Evolutionary conservation across 75 land plant genomes (phyloP), one percentile per base, ranked within the genome.

Genomic region (Sequoiadendron giganteum): DNA sequence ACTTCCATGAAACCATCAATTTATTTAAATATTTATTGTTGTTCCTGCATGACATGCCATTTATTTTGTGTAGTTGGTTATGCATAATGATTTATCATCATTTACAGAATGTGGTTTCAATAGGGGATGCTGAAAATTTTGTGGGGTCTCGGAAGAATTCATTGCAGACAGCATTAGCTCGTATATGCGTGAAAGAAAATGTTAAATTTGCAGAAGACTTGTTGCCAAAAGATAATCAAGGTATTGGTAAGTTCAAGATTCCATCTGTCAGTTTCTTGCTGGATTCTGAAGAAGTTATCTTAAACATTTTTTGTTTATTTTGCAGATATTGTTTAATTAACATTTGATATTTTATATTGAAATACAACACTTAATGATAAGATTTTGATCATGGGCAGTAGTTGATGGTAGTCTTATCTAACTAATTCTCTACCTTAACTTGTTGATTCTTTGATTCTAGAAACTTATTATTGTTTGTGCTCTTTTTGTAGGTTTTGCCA

Each of bases 81-180:
- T 65, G 42, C 83, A 84, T 84, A 15, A 34, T 87, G 47, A 88
- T 42, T 86, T 61, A 40, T 30, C 21, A 43, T 88, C 13, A 43
- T 42, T 16, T 75, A 11, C 68, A 97, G 99, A 94, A 89, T 68
- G 86, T 88, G 84, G 89, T 88, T 84, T 86, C 86, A 49, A 61
- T 78, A 84, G 98, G 98, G 38, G 93, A 89, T 89, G 93, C 94
- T 18, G 99, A 97, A 89, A 92, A 90, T 75, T 90, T 92, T 78
- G 94, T 97, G 25, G 56, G 92, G 48, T 88, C 89, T 39, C 90
- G 87, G 10, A 93, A 93, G 84, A 88, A 84, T 83, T 90, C 91
- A 36, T 45, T 97, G 30, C 91, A 88, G 61, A 81, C 92, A 16
- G 95, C 96, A 85, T 87, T 97, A 68, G 91, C 94, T 25, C 88